phyloP scores from a whole-genome alignment of 768 basidiomycete genomes.

The Hericium alpestre region DNA sequence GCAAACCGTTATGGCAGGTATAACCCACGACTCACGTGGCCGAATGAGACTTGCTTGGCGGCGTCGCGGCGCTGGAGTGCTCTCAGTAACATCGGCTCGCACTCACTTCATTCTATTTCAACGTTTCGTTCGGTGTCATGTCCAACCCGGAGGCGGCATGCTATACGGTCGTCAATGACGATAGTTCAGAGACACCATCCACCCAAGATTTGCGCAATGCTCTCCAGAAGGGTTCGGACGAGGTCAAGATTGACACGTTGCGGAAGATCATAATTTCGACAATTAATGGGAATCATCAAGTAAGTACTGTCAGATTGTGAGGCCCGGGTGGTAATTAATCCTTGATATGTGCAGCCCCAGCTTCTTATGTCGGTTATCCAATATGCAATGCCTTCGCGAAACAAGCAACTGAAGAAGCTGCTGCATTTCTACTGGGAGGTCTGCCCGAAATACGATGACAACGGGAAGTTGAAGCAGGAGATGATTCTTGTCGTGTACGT shows the following conservation, averaged over 20 bases:
- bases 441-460: conserved; percentile 95
- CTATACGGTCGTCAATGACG: conserved; percentile 73
- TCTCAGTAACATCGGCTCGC: no score
- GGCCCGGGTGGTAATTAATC: neutral
- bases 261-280: conserved; percentile 88
- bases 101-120: neutral
- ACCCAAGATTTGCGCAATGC: conserved; percentile 70
- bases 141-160: conserved; percentile 49
- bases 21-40: no score
- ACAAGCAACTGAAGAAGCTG: conserved; percentile 95
- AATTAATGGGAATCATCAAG: conserved; percentile 90
- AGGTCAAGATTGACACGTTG: conserved; percentile 93
- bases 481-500: conserved; percentile 98
- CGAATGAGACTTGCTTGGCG: no score
- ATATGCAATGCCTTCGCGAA: conserved; percentile 89
- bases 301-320: conserved; percentile 24
- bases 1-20: no score
- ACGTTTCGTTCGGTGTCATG: conserved; percentile 16
- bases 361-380: conserved; percentile 98
- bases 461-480: conserved; percentile 96
- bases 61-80: no score
- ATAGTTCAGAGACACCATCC: conserved; percentile 64
- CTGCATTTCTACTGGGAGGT: conserved; percentile 96
- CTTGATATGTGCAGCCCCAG: conserved; percentile 46
- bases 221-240: conserved; percentile 92